Evolutionary conservation across 345 rosid species (phyloP).

Genomic region (Aquilaria yunnanensis): DNA sequence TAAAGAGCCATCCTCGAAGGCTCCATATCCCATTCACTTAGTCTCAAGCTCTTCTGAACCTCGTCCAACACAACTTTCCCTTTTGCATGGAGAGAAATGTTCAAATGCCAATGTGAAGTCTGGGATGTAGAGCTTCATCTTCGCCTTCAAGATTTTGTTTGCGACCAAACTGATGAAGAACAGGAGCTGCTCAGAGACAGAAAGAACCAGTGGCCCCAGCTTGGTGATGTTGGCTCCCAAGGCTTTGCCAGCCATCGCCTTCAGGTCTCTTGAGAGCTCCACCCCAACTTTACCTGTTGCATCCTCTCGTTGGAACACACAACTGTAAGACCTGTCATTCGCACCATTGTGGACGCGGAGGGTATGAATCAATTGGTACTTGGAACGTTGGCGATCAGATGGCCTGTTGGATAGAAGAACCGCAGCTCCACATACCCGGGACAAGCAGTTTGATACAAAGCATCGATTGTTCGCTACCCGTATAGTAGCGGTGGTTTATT

Average conservation of each 20-base stretch:
- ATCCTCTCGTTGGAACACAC: conserved; percentile 53
- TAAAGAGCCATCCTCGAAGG: conserved; percentile 75
- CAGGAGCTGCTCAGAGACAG: conserved; percentile 45
- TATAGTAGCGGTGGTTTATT: conserved; percentile 39
- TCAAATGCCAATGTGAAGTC: conserved; percentile 71
- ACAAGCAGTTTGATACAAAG: conserved; percentile 49
- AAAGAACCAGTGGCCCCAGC: conserved; percentile 62
- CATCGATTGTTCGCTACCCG: conserved; percentile 52
- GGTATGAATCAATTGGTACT: conserved; percentile 49
- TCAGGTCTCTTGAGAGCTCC: conserved; percentile 51
- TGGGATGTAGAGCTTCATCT: conserved; percentile 47
- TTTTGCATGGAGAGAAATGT: conserved; percentile 72
- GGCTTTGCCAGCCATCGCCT: conserved; percentile 55
- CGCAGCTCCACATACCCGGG: conserved; percentile 50
- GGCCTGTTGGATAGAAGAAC: conserved; percentile 46
- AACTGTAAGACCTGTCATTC: conserved; percentile 39
- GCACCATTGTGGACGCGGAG: conserved; percentile 57
- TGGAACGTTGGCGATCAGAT: conserved; percentile 29
- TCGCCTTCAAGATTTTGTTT: conserved; percentile 35
- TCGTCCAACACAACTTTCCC: conserved; percentile 66
- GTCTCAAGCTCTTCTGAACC: conserved; percentile 52
- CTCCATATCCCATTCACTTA: conserved; percentile 61
- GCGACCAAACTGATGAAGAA: conserved; percentile 33
- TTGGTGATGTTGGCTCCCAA: conserved; percentile 57
- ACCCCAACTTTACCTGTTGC: conserved; percentile 32